Evolutionary conservation across 2,329 filamentous ascomycete genomes (phyloP).

Genomic region (Cercospora brassicicola): DNA sequence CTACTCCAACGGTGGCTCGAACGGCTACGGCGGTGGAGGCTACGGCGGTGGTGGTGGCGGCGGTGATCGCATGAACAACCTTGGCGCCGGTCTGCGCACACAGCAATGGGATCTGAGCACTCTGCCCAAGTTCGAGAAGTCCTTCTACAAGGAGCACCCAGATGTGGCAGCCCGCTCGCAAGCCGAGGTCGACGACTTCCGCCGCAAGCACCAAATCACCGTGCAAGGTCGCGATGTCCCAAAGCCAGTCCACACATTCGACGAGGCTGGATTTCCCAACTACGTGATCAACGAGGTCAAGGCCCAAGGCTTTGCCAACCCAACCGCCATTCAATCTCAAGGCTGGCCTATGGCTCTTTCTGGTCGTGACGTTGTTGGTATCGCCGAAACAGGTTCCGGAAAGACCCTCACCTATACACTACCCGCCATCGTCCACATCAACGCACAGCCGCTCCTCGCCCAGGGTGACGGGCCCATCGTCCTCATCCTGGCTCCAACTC

Average conservation of each 20-base stretch:
- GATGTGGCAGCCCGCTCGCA: conserved; percentile 71
- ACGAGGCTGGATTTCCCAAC: conserved; percentile 92
- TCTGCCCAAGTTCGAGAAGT: conserved; percentile 97
- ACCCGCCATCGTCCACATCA: conserved; percentile 98
- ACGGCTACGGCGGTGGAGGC: conserved; percentile 36
- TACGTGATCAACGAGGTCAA: conserved; percentile 99
- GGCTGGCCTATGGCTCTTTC: conserved; percentile 99
- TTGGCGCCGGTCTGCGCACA: conserved; percentile 82
- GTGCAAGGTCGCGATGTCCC: conserved; percentile 79
- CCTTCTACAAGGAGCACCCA: conserved; percentile 95
- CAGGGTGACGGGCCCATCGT: conserved; percentile 96
- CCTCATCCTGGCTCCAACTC: conserved; percentile 89
- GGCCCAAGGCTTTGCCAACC: conserved; percentile 89
- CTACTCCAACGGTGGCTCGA: conserved; percentile 38
- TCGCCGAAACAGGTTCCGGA: conserved; percentile 97
- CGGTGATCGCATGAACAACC: conserved; percentile 90
- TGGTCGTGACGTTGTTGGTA: conserved; percentile 96
- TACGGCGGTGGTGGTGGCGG: conserved; percentile 58
- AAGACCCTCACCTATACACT: conserved; percentile 99
- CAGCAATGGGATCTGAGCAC: conserved; percentile 80
- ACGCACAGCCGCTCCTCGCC: conserved; percentile 92
- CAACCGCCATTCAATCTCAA: conserved; percentile 95
- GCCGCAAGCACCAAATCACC: conserved; percentile 79
- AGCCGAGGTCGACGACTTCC: conserved; percentile 84
- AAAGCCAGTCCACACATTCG: conserved; percentile 93